These are phyloP conservation scores for Cadophora luteo-olivacea DNA, from an alignment of 2,329 filamentous ascomycete genomes.

Conservation along the genomic window DNA sequence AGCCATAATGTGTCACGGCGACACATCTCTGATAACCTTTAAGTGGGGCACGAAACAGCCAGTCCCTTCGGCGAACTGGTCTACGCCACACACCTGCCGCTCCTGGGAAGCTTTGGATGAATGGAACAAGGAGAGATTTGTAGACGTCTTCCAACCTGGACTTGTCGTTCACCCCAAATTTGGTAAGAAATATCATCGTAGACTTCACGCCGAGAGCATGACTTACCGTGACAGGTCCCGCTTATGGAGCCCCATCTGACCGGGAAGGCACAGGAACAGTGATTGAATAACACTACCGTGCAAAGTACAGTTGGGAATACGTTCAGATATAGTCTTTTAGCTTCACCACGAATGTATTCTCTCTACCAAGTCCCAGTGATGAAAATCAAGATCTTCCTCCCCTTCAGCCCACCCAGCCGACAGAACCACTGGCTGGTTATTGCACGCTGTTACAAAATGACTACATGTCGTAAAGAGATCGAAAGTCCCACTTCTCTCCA, in stretches of 20 bases:
- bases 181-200: neutral
- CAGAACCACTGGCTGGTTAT: no score
- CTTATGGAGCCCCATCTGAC: neutral
- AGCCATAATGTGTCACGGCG: slow-evolving; percentile 11
- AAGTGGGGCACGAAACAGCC: slow-evolving; percentile 12
- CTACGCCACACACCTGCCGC: slow-evolving; percentile 8
- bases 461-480: no score
- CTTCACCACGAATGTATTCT: no score
- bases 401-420: no score
- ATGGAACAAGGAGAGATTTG: slow-evolving; percentile 6
- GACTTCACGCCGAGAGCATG: neutral
- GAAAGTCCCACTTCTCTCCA: no score
- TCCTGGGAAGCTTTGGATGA: slow-evolving; percentile 1
- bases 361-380: no score
- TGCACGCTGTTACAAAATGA: no score
- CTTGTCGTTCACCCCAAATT: slow-evolving; percentile 6
- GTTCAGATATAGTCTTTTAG: no score
- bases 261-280: slow-evolving; percentile 9
- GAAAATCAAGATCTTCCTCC: no score
- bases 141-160: slow-evolving; percentile 2
- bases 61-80: slow-evolving; percentile 3
- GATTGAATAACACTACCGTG: neutral
- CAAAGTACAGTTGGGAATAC: neutral
- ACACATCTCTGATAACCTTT: slow-evolving; percentile 8
- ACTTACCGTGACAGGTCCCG: neutral